Evolutionary conservation across 257 asterid species (phyloP), one percentile per base, ranked within the genome.

Genomic region (Primulina huaijiensis): DNA sequence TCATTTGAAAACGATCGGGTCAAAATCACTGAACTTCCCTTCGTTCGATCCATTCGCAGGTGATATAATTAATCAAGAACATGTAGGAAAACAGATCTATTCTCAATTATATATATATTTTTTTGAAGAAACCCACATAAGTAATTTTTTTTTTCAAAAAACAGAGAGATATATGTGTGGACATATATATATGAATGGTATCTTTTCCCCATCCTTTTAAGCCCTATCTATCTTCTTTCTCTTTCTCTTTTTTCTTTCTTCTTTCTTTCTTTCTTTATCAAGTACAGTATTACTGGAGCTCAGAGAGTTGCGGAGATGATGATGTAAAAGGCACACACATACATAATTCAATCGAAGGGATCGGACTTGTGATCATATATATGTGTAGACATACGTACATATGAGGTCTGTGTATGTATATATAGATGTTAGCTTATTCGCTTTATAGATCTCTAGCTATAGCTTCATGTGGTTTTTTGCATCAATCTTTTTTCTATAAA

Each of bases 1-100:
- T 83, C 86, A 81, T 84, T 86, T 87, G 81, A 78, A 85, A 78
- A 84, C 84, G 76, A 73, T 50, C 57, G 76, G 74, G 95, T 84
- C 95, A 88, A 87, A 23, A 86, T 81, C 91, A 89, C 40, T 72
- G 65, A 66, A 76, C 31, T 77, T 77, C 78, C 82, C 74, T 71
- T 50, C 62, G 67, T 80, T 81, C 85, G 77, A 83, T 80, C 84
- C 57, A 66, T 77, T 81, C 77, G 38, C 79, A 86, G 85, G 84
- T 81, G 81, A 50, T 56, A 75, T 50, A 50, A 50, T 4, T 64
- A 59, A 63, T 30, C 74, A 74, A 69, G 21, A 68, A 23, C 78
- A 67, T 62, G 76, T 67, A 59, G 61, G 66, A 56, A 38, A 63
- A 67, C 67, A 73, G 27, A 59, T 59, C 50, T 43, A 59, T 73